phyloP scores from a whole-genome alignment of 257 asterid species.

The Solanum raphanifolium region DNA sequence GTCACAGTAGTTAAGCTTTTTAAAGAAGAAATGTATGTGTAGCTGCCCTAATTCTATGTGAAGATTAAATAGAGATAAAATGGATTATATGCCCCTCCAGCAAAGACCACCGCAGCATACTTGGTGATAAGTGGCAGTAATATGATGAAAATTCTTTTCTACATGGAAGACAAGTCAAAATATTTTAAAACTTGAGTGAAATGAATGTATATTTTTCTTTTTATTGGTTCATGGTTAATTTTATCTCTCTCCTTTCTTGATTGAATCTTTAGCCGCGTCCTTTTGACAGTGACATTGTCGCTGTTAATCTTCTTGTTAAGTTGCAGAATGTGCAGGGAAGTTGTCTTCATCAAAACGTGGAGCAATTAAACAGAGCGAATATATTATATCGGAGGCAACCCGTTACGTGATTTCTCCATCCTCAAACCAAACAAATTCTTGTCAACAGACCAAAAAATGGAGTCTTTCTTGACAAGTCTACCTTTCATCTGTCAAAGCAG shows the following conservation, averaged over 20 bases:
- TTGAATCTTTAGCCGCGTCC: not conserved
- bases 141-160: not conserved
- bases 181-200: not conserved
- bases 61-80: not conserved
- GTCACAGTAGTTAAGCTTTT: not conserved
- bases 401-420: constrained; percentile 52
- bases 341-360: constrained; percentile 28
- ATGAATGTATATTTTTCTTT: not conserved
- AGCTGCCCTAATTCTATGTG: not conserved
- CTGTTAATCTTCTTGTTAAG: not conserved
- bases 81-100: not conserved
- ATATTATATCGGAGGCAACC: constrained; percentile 16
- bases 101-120: not conserved
- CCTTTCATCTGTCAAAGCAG: constrained; percentile 29
- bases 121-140: not conserved
- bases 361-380: constrained; percentile 12
- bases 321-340: constrained; percentile 52
- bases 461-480: constrained; percentile 52
- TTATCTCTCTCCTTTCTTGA: not conserved
- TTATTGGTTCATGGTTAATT: not conserved
- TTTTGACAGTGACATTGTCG: not conserved
- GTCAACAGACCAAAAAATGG: constrained; percentile 36
- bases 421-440: constrained; percentile 31
- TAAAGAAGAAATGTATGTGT: not conserved
- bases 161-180: not conserved